Evolutionary conservation across 257 asterid species (phyloP).

Genomic region (Forsythia viridissima): DNA sequence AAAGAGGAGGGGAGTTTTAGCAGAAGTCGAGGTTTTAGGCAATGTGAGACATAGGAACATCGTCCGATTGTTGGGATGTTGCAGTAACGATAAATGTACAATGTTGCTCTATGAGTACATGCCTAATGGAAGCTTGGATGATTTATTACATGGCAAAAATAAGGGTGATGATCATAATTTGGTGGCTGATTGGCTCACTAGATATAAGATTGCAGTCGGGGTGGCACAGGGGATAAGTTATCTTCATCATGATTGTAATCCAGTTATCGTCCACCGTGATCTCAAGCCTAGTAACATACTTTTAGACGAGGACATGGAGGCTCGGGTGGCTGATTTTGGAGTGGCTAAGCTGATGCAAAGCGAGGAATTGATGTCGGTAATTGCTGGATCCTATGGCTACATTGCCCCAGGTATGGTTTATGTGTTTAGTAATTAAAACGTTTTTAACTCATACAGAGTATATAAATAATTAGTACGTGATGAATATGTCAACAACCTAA

Average conservation of each 20-base stretch:
- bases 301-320: slow-evolving; percentile 69
- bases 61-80: slow-evolving; percentile 73
- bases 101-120: slow-evolving; percentile 89
- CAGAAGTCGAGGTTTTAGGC: slow-evolving; percentile 90
- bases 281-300: slow-evolving; percentile 78
- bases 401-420: slow-evolving; percentile 77
- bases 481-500: no score
- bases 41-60: slow-evolving; percentile 86
- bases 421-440: no score
- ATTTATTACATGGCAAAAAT: slow-evolving; percentile 70
- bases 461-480: no score
- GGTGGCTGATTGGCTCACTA: slow-evolving; percentile 66
- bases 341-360: slow-evolving; percentile 71
- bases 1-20: slow-evolving; percentile 66
- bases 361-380: slow-evolving; percentile 78
- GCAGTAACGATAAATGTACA: slow-evolving; percentile 58
- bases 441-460: no score
- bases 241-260: slow-evolving; percentile 90
- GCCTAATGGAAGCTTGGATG: slow-evolving; percentile 90
- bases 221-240: slow-evolving; percentile 94
- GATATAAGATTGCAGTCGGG: slow-evolving; percentile 74
- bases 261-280: slow-evolving; percentile 78
- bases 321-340: slow-evolving; percentile 88
- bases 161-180: slow-evolving; percentile 43
- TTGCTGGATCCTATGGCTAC: slow-evolving; percentile 95